phyloP scores from a whole-genome alignment of 352 stramenopile genomes.

The Salisapilia sapeloensis region DNA sequence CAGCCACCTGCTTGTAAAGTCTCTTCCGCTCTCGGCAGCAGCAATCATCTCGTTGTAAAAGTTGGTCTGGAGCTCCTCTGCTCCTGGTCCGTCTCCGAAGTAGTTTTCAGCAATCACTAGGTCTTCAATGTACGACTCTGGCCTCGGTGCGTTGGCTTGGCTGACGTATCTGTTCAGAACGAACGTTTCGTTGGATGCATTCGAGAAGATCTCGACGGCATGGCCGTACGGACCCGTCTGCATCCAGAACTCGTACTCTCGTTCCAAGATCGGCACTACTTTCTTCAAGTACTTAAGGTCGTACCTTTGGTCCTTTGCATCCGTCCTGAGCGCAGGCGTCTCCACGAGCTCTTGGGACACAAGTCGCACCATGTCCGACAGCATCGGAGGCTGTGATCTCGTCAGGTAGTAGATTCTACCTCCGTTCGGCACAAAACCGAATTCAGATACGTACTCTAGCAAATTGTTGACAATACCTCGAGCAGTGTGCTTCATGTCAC shows the following conservation, averaged over 20 bases:
- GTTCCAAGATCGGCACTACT: slow-evolving; percentile 5
- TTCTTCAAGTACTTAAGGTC: slow-evolving; percentile 1
- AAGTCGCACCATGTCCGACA: slow-evolving; percentile 11
- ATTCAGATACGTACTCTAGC: slow-evolving; percentile 11
- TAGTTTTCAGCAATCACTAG: slow-evolving; percentile 1
- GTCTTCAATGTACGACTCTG: slow-evolving; percentile 19
- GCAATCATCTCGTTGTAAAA: slow-evolving; percentile 7
- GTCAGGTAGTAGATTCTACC: slow-evolving; percentile 25
- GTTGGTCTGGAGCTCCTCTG: background rate
- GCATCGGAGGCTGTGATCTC: slow-evolving; percentile 21
- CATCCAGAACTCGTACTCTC: slow-evolving; percentile 14
- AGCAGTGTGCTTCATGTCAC: slow-evolving; percentile 15
- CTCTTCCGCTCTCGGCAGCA: slow-evolving; percentile 17
- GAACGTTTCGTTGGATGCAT: slow-evolving; percentile 4
- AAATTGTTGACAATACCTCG: slow-evolving; percentile 16
- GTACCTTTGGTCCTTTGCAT: background rate
- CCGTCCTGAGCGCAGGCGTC: background rate
- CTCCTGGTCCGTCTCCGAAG: background rate
- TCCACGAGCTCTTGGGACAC: background rate
- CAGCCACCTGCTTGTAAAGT: slow-evolving; percentile 19
- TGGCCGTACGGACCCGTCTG: slow-evolving; percentile 1
- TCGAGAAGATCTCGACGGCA: slow-evolving; percentile 1
- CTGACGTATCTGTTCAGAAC: slow-evolving; percentile 11
- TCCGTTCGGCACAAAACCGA: slow-evolving; percentile 25
- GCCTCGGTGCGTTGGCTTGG: slow-evolving; percentile 5